A percentile compares a stretch with the other conserved stretches of the same genome.
These are phyloP conservation scores for Exophiala aquamarina DNA, from an alignment of 2,329 filamentous ascomycete genomes.

Conservation along the genomic window DNA sequence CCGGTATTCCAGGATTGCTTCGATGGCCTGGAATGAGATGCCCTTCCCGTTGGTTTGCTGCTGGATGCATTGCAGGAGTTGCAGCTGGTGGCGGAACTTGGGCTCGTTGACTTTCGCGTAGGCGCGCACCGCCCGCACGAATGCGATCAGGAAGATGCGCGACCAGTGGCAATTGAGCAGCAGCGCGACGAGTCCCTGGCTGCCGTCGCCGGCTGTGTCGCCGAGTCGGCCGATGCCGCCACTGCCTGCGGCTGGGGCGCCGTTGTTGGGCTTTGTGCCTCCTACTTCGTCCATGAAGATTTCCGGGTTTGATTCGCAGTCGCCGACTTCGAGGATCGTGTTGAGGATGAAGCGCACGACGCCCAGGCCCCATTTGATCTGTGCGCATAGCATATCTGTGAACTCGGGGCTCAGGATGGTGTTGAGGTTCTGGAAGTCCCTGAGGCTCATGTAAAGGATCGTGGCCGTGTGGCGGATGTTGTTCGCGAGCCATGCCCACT, in stretches of 20 bases:
- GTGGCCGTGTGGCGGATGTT: slow-evolving; percentile 25
- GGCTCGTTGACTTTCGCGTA: slow-evolving; percentile 48
- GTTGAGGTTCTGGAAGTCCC: slow-evolving; percentile 20
- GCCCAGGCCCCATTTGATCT: slow-evolving; percentile 76
- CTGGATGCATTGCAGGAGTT: slow-evolving; percentile 50
- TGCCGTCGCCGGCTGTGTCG: slow-evolving; percentile 24
- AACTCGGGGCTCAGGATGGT: slow-evolving; percentile 54
- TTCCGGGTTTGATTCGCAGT: slow-evolving; percentile 31
- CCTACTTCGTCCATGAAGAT: slow-evolving; percentile 17
- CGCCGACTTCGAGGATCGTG: slow-evolving; percentile 49
- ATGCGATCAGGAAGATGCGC: slow-evolving; percentile 68
- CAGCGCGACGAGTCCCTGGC: slow-evolving; percentile 41
- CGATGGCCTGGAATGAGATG: slow-evolving; percentile 22
- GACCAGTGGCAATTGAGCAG: slow-evolving; percentile 73
- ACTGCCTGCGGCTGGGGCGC: too few species aligned
- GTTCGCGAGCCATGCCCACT: slow-evolving; percentile 28
- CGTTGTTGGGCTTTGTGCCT: slow-evolving; percentile 2
- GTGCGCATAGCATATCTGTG: slow-evolving; percentile 69
- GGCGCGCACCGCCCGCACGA: slow-evolving; percentile 29
- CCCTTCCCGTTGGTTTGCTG: slow-evolving; percentile 24
- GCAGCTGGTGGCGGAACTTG: slow-evolving; percentile 55
- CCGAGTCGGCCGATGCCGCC: slow-evolving; percentile 9
- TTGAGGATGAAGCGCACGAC: slow-evolving; percentile 58
- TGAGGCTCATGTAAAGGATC: slow-evolving; percentile 17
- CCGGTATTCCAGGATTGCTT: slow-evolving; percentile 23